A percentile compares a stretch with the other conserved stretches of the same genome.
These are phyloP conservation scores for Fusarium drepaniforme DNA, from an alignment of 2,329 filamentous ascomycete species.

Conservation along the genomic window DNA sequence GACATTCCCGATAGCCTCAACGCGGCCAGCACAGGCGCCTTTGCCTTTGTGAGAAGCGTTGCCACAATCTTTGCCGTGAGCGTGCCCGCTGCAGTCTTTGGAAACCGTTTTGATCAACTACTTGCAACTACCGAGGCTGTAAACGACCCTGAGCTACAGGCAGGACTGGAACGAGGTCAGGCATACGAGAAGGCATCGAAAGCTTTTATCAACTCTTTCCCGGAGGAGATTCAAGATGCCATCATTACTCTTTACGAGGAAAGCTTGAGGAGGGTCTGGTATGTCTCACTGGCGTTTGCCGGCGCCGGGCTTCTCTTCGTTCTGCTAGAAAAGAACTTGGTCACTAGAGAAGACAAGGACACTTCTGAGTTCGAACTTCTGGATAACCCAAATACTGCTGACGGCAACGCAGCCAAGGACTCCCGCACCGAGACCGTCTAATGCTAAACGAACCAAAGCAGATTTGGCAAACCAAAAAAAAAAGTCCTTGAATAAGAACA, in stretches of 20 bases:
- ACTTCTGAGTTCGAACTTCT: background rate
- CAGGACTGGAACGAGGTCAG: background rate
- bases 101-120: background rate
- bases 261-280: background rate
- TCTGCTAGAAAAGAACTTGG: background rate
- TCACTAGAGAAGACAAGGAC: background rate
- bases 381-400: background rate
- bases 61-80: conserved; percentile 1
- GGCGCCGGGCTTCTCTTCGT: background rate
- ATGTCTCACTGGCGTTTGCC: background rate
- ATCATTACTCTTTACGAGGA: background rate
- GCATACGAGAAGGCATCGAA: background rate
- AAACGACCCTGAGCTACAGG: background rate
- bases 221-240: background rate
- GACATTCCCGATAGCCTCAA: background rate
- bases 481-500: background rate
- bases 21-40: background rate
- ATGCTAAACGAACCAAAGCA: too few relatives aligned
- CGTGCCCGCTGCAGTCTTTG: background rate
- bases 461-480: background rate
- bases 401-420: background rate
- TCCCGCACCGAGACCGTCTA: background rate
- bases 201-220: background rate
- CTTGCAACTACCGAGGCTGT: background rate
- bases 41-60: background rate